A percentile compares a stretch with the other conserved stretches of the same genome.
phyloP scores from a whole-genome alignment of 225 moss, liverwort and hornwort genomes.

The Antitrichia curtipendula region DNA sequence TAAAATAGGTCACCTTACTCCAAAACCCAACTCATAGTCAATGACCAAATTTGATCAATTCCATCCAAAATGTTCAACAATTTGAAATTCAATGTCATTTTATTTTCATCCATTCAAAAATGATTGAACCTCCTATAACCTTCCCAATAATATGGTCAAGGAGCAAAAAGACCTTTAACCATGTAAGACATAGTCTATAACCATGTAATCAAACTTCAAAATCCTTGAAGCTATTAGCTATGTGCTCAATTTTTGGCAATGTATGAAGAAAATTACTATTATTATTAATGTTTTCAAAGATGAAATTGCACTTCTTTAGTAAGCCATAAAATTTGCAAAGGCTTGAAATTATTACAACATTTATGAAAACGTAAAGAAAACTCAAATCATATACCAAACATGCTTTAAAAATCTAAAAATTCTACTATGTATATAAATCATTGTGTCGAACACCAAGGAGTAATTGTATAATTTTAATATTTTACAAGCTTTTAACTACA shows the following conservation, averaged over 20 bases:
- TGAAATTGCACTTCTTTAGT: too few species aligned
- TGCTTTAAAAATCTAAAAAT: too few species aligned
- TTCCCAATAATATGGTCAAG: background rate
- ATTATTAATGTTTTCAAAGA: too few species aligned
- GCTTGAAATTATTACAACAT: too few species aligned
- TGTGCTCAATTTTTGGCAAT: background rate
- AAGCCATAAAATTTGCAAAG: too few species aligned
- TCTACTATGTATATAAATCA: too few species aligned
- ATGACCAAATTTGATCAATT: background rate
- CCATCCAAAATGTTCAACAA: background rate
- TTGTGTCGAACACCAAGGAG: too few species aligned
- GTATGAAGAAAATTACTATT: background rate
- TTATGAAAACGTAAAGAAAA: too few species aligned
- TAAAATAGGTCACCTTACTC: background rate
- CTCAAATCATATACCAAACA: too few species aligned
- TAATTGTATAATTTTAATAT: too few species aligned
- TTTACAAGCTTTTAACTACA: fast-evolving
- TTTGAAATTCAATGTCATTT: background rate
- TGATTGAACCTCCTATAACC: background rate
- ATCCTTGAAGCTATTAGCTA: background rate
- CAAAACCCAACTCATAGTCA: fast-evolving
- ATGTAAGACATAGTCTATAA: background rate
- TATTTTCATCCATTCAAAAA: too few species aligned
- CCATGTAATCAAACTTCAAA: background rate
- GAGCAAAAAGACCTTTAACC: too few species aligned